phyloP scores from a whole-genome alignment of 2,329 filamentous ascomycete species.

The Colletotrichum cuscutae region DNA sequence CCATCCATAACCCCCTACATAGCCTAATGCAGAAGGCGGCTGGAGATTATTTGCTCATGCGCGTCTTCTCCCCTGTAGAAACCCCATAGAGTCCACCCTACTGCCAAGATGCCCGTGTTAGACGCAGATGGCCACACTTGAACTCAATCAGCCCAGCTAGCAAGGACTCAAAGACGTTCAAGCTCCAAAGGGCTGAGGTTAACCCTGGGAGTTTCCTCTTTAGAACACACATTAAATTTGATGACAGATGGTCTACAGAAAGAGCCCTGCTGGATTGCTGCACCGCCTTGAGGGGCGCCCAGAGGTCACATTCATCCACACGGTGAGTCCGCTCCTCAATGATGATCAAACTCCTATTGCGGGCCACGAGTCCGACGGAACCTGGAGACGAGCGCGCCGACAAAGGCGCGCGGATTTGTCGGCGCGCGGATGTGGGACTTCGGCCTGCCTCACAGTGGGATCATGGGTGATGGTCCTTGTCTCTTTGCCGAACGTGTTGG shows the following conservation, averaged over 20 bases:
- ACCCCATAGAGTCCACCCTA: not conserved
- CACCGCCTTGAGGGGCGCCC: conserved; percentile 29
- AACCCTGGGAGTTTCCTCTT: not conserved
- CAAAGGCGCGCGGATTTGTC: not conserved
- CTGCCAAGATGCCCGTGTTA: conserved; percentile 8
- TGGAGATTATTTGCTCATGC: conserved; percentile 7
- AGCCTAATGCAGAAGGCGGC: conserved; percentile 4
- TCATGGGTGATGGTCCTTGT: conserved; percentile 7
- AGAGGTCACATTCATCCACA: conserved; percentile 30
- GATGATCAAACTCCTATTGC: conserved; percentile 24
- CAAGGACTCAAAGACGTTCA: conserved; percentile 2
- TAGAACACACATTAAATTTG: not conserved
- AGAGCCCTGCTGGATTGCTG: not conserved
- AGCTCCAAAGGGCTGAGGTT: conserved; percentile 23
- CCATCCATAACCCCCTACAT: not conserved
- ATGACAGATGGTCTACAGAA: conserved; percentile 17
- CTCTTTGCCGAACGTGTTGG: not conserved
- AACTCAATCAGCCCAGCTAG: conserved; percentile 12
- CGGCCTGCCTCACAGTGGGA: not conserved
- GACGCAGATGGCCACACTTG: conserved; percentile 11
- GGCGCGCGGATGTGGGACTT: not conserved
- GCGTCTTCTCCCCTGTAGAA: not conserved
- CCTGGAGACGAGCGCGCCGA: not conserved
- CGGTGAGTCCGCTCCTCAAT: conserved; percentile 5
- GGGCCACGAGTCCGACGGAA: not conserved